These are phyloP conservation scores for Silybum marianum DNA, from an alignment of 129 eudicot genomes.

Conservation along the genomic window DNA sequence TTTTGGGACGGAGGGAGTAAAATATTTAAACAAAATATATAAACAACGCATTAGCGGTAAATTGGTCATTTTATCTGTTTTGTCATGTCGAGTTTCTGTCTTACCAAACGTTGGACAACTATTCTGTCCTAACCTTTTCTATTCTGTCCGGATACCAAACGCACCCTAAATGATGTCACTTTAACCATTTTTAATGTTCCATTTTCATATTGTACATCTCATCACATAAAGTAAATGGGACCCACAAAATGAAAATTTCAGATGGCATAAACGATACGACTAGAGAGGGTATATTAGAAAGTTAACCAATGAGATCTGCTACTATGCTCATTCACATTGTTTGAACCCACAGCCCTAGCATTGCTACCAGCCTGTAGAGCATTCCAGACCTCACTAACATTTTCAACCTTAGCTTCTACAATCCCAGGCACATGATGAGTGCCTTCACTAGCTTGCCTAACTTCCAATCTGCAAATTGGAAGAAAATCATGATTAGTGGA, in stretches of 20 bases:
- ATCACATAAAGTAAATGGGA: neutral
- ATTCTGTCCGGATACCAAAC: no score
- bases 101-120: no score
- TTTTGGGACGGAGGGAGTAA: no score
- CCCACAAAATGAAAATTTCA: constrained; percentile 3
- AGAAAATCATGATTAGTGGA: neutral
- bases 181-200: neutral
- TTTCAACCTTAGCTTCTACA: constrained; percentile 50
- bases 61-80: no score
- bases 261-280: neutral
- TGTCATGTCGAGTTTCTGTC: no score
- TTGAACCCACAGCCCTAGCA: constrained; percentile 49
- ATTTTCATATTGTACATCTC: neutral
- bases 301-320: constrained; percentile 53
- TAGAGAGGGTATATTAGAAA: neutral
- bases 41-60: no score
- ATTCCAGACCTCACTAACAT: constrained; percentile 44
- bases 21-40: no score
- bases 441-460: constrained; percentile 49
- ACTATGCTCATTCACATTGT: constrained; percentile 50
- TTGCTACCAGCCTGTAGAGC: constrained; percentile 43
- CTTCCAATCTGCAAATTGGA: constrained; percentile 34
- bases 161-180: no score
- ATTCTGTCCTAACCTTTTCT: no score
- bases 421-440: constrained; percentile 50